A percentile compares a stretch with the other conserved stretches of the same genome.
phyloP scores from a whole-genome alignment of 2,329 filamentous ascomycete genomes.

The Helicocarpus griseus region DNA sequence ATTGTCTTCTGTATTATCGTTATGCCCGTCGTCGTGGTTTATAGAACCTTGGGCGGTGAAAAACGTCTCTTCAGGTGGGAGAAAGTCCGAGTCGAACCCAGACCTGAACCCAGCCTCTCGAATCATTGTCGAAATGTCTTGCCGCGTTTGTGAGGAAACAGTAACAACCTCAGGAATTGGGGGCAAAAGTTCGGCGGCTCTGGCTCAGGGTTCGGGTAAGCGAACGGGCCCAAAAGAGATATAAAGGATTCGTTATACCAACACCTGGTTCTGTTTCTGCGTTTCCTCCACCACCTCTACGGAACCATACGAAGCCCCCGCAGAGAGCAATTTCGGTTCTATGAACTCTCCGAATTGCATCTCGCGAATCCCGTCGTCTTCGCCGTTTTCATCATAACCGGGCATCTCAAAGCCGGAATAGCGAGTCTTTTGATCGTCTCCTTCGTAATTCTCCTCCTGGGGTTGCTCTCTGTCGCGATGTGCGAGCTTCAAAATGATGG shows the following conservation, averaged over 20 bases:
- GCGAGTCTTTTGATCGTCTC: conserved; percentile 55
- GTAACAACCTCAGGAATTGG: conserved; percentile 4
- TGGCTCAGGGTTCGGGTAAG: conserved; percentile 11
- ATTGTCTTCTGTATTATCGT: background rate
- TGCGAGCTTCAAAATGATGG: conserved; percentile 56
- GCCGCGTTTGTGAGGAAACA: conserved; percentile 26
- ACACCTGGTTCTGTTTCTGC: conserved; percentile 29
- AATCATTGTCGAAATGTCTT: conserved; percentile 38
- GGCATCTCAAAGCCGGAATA: conserved; percentile 74
- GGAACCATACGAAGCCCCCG: conserved; percentile 18
- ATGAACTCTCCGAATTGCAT: conserved; percentile 54
- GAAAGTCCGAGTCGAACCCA: conserved; percentile 32
- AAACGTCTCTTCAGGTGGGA: conserved; percentile 1
- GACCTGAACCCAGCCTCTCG: conserved; percentile 41
- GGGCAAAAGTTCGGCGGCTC: conserved; percentile 4
- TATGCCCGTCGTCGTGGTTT: background rate
- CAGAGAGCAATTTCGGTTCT: conserved; percentile 56
- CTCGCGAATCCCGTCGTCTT: conserved; percentile 53
- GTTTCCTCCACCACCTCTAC: conserved; percentile 21
- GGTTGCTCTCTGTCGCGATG: conserved; percentile 52
- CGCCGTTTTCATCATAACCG: conserved; percentile 46
- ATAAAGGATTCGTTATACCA: conserved; percentile 24
- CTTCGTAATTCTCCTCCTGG: conserved; percentile 51
- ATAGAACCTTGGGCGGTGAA: background rate
- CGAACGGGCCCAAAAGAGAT: conserved; percentile 7